Base-by-base conservation (phyloP, 2,329 filamentous ascomycete genomes). In the Clonostachys rosea region DNA sequence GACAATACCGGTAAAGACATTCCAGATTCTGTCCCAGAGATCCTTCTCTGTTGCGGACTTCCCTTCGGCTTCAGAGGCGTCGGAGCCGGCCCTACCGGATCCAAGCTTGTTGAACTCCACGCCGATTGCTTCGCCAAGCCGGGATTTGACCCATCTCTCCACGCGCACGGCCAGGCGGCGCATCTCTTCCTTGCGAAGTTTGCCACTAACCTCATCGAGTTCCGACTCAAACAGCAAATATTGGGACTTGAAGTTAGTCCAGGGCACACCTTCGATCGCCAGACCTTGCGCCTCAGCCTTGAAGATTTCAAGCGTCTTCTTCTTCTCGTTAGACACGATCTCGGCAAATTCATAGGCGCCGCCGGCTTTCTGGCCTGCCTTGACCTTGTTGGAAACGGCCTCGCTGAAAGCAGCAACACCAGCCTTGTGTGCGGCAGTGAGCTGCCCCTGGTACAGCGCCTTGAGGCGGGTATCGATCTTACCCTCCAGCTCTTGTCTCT, bases 21-120 rank as follows among this genome's bases (percentile, higher is more conserved):
- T 81, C 94, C 94, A 99, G 59, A 99, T 87, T 37, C 92, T 84
- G 63, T 99, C 94, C 94, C 95, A 99, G 14, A 99, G 83, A 47
- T 91, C 87, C 63, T 88, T 91, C 66, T 97, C 92, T 0, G 79
- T 71, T 1, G 75, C 60, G 2, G 86, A 83, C 66, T 86, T 89
- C 49, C 90, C 86, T 3, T 86, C 88, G 5, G 77, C 75, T 58
- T 91, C 90, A 1, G 91, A 87, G 1, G 89, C 90, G 46, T 89
- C 90, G 44, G 83, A 81, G 8, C 91, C 91, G 46, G 83, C 89
- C 58, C 91, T 83, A 13, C 91, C 91, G 35, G 90, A 94, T 5
- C 92, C 92, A 43, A 97, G 81, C 63, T 91, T 94, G 71, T 96
- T 97, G 77, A 99, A 97, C 62, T 97, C 91, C 16, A 97, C 71